phyloP scores from a whole-genome alignment of 352 stramenopile species.

The Pythium aphanidermatum region DNA sequence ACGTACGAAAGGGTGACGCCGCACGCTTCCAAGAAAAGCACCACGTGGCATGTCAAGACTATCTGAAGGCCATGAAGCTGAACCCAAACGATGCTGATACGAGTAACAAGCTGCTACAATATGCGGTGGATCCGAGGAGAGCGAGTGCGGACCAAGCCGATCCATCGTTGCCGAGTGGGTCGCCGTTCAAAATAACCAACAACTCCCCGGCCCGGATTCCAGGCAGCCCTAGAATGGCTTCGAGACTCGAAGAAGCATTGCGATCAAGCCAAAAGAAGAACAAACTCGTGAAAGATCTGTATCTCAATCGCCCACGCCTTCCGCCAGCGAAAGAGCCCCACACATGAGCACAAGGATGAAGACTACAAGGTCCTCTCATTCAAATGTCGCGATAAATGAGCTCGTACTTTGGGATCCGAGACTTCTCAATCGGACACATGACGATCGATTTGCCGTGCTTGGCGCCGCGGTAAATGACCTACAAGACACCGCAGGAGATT shows the following conservation, averaged over 20 bases:
- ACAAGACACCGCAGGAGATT: not conserved
- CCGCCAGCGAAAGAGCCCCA: slow-evolving; percentile 18
- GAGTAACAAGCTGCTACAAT: slow-evolving; percentile 57
- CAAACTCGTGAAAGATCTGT: slow-evolving; percentile 52
- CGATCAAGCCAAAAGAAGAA: slow-evolving; percentile 50
- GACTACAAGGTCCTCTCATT: not conserved
- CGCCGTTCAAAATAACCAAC: not conserved
- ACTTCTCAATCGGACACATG: slow-evolving; percentile 68
- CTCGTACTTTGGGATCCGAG: slow-evolving; percentile 72
- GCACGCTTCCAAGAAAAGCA: slow-evolving; percentile 72
- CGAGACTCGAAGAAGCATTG: slow-evolving; percentile 22
- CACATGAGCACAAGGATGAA: not conserved
- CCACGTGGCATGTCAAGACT: slow-evolving; percentile 42
- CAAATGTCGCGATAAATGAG: slow-evolving; percentile 83
- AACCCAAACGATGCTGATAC: slow-evolving; percentile 57
- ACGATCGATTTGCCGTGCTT: slow-evolving; percentile 79
- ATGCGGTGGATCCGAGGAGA: slow-evolving; percentile 19
- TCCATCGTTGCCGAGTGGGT: not conserved
- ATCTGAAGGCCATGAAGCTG: slow-evolving; percentile 41
- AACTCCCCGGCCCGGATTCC: too few relatives aligned
- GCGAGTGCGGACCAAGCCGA: slow-evolving; percentile 1
- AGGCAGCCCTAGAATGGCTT: too few relatives aligned
- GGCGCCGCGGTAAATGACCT: slow-evolving; percentile 82
- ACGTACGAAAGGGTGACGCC: slow-evolving; percentile 63
- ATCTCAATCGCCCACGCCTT: slow-evolving; percentile 35